Conservation (phyloP, 495 filamentous ascomycete species). For the Ramalina intermedia region DNA sequence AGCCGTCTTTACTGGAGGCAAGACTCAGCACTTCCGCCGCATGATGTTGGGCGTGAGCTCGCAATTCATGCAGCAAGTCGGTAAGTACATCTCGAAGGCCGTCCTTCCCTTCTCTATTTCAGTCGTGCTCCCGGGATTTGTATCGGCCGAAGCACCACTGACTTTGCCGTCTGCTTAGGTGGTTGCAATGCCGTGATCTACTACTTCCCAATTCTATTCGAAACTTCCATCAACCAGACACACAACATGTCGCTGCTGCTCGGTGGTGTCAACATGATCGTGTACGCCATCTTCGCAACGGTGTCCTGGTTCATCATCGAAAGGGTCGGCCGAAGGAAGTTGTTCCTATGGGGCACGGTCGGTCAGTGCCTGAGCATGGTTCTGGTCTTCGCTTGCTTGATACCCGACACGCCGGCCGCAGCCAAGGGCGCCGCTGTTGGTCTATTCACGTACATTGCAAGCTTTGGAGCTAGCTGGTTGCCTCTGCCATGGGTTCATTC, state of each 20-base stretch:
- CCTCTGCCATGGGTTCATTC: constrained; percentile 39
- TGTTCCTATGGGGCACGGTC: constrained; percentile 54
- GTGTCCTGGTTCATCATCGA: constrained; percentile 75
- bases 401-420: constrained; percentile 35
- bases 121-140: not conserved
- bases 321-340: constrained; percentile 53
- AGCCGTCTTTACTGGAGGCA: constrained; percentile 19
- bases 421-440: constrained; percentile 63
- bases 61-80: constrained; percentile 69
- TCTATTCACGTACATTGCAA: constrained; percentile 65
- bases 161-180: not conserved
- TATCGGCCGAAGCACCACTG: too few species aligned
- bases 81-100: too few species aligned
- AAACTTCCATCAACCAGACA: constrained; percentile 41
- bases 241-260: constrained; percentile 52
- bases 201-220: constrained; percentile 66
- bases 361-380: constrained; percentile 63
- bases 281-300: constrained; percentile 64
- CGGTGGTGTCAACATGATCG: constrained; percentile 67
- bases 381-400: constrained; percentile 57
- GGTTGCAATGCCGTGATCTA: constrained; percentile 73
- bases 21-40: constrained; percentile 12
- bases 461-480: constrained; percentile 64
- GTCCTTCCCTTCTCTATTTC: constrained; percentile 21
- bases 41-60: constrained; percentile 38